Evolutionary conservation across 2,329 filamentous ascomycete species (phyloP), one percentile per base, ranked within the genome.

Genomic region (Neopestalotiopsis rosae): DNA sequence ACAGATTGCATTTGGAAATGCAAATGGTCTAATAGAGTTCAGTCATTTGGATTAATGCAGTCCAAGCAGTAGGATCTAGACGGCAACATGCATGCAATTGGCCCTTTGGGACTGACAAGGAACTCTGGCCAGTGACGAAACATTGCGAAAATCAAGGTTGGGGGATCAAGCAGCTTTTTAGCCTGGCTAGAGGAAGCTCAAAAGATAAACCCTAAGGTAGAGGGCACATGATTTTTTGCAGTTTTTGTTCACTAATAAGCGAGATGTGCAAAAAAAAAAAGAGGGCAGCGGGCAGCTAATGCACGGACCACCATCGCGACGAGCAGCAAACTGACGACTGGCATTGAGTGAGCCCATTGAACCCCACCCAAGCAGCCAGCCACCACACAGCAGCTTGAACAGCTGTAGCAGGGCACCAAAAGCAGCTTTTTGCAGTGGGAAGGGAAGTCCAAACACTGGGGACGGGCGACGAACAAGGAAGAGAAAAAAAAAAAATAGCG

Each of bases 151-250:
- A 34, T 52, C 45, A 62, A 62, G 59, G 59, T 62, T 62, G 32
- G 30, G 28, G 34, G 24, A 28, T 28, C 24, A 28, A 28, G 24
- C 24, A 40, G 34, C n/a, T 34, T 20, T 7, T 14, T 30, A 62
- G 30, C 59, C 42, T 20, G n/a, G 28, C n/a, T 34, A 42, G 59
- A 30, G 28, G n/a, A 62, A 38, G 57, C 30, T 52, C 45, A 12
- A 62, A 62, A 34, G 59, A 17, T 40, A 30, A 62, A 62, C 59
- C 59, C 59, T 62, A 62, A 62, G 57, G 45, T 20, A 52, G 28
- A 62, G 59, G 59, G 59, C 59, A 62, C 59, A 62, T 62, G 34
- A 62, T 34, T 62, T 38, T 62, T 62, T 62, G 28, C 30, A 34
- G 59, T 34, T 34, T 17, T 20, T 38, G 34, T 38, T 38, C 34